Conservation (phyloP, 305 asterid genomes). For the Solanum hybrid region DNA sequence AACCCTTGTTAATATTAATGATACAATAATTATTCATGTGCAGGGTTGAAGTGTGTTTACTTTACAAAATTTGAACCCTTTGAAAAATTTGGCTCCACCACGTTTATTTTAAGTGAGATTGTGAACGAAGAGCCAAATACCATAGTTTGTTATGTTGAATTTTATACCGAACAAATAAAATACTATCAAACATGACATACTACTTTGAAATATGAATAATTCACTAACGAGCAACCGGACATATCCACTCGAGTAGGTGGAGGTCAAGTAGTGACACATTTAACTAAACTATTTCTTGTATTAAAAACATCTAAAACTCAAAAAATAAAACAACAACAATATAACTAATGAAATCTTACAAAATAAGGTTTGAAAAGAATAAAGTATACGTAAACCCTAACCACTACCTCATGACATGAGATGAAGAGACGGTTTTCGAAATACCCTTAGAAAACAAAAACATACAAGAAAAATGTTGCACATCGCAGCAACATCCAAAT, state of each 20-base stretch:
- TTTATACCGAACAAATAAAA: not conserved
- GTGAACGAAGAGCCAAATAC: not conserved
- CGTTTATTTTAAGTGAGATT: not conserved
- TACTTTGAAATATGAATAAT: not conserved
- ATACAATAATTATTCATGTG: not conserved
- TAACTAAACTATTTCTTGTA: not conserved
- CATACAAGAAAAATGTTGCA: not conserved
- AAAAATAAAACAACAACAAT: not conserved
- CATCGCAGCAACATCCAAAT: not conserved
- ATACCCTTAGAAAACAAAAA: fast-evolving
- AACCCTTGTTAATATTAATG: not conserved
- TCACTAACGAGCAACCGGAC: not conserved
- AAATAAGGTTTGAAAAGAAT: no score
- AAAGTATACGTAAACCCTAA: no score
- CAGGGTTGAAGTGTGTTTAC: not conserved
- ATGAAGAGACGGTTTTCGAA: no score
- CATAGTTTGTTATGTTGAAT: not conserved
- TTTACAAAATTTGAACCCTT: not conserved
- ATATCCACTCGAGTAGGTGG: not conserved
- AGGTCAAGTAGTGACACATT: not conserved
- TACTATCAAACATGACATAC: not conserved
- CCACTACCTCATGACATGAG: no score
- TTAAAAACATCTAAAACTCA: not conserved
- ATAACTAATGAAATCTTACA: fast-evolving
- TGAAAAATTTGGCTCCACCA: not conserved